Conservation (phyloP, 345 rosid genomes). For the Brassica rapa region DNA sequence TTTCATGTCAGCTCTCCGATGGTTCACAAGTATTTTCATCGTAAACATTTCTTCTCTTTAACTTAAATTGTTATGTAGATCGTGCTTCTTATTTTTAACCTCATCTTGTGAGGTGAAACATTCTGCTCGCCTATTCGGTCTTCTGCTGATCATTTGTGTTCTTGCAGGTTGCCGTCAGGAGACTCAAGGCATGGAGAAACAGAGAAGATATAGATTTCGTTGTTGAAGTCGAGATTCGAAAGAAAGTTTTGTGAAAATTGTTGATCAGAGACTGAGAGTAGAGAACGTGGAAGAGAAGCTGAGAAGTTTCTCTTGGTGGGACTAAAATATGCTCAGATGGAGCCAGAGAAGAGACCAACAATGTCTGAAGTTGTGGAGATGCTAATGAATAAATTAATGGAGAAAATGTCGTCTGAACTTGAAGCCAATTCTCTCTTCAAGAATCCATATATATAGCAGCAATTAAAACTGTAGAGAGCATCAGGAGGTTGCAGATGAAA, state of each 20-base stretch:
- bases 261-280: conserved; percentile 69
- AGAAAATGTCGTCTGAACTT: conserved; percentile 41
- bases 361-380: conserved; percentile 75
- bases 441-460: conserved; percentile 4
- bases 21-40: conserved; percentile 75
- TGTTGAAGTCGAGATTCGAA: conserved; percentile 80
- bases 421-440: conserved; percentile 67
- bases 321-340: conserved; percentile 65
- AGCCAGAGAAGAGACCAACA: conserved; percentile 69
- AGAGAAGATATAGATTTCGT: conserved; percentile 84
- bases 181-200: conserved; percentile 96
- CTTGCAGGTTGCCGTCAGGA: conserved; percentile 86
- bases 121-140: neutral
- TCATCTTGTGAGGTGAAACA: neutral
- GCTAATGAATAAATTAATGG: conserved; percentile 56
- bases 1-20: conserved; percentile 99
- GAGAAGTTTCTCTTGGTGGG: conserved; percentile 57
- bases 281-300: conserved; percentile 59
- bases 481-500: conserved; percentile 26
- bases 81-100: neutral
- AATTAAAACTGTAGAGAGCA: conserved; percentile 1
- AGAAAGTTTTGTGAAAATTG: conserved; percentile 64
- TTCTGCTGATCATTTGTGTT: conserved; percentile 4
- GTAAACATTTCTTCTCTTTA: neutral
- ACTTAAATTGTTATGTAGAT: conserved; percentile 5